Base-by-base conservation (phyloP, 2,329 filamentous ascomycete species). In the Fusarium solani-melongenae region DNA sequence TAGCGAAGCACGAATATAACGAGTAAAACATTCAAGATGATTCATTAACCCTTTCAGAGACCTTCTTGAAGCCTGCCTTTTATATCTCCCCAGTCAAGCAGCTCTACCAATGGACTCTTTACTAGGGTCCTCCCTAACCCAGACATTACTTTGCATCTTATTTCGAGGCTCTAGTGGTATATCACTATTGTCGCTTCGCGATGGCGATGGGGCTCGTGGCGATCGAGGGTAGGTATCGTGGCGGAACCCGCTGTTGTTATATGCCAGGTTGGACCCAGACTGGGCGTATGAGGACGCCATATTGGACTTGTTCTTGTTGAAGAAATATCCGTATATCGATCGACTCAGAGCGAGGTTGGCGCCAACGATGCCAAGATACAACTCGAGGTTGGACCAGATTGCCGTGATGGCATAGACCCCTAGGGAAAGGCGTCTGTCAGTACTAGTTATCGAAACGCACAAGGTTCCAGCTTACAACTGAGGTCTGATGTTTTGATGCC, bases 381-480 rank as follows among this genome's bases (percentile, higher is more conserved):
- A 78, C 69, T 84, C 83, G 51, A 83, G 70, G 11, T 83, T 78
- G 14, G 79, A 83, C 82, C 82, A 84, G 41, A 83, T 82, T 31
- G 82, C 82, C 2, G 81, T 79, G 12, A 81, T 79, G 39, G 76
- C 77, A 49, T 81, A 82, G 6, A 77, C 72, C 67, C 77, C 81
- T 82, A 15, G 7, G 20, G 12, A 20, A 15, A 2, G 27, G 20
- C 41, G 24, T 11, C 7, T 20, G 39, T 64, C 9, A 41, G 15
- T 17, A 8, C 5, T n/a, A 10, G 22, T 36, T 36, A 24, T 33
- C 3, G 12, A 1, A 1, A 8, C 12, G 14, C 2, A 6, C 7
- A 7, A 2, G 1, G 7, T 2, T 44, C 39, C 4, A 33, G 2
- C 74, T 74, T 44, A 72, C 74, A 76, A 20, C 74, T 76, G 29